A percentile compares a stretch with the other conserved stretches of the same genome.
These are phyloP conservation scores for Kwoniella bestiolae DNA, from an alignment of 768 basidiomycete species.

Conservation along the genomic window DNA sequence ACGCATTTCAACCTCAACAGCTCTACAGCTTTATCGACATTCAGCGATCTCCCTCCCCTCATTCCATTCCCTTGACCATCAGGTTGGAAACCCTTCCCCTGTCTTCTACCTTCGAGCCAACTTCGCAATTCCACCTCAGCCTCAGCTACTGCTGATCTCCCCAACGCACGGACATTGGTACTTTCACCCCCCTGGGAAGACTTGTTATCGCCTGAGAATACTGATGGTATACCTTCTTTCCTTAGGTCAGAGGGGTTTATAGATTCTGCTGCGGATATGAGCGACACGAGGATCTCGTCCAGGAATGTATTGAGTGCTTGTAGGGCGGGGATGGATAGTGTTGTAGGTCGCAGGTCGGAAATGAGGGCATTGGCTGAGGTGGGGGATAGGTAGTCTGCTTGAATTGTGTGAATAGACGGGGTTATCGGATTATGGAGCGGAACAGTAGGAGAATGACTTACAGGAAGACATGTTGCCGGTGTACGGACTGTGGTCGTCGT, in stretches of 20 bases:
- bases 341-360: constrained; percentile 89
- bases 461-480: not conserved
- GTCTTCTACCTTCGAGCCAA: constrained; percentile 70
- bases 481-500: not conserved
- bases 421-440: not conserved
- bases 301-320: constrained; percentile 57
- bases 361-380: constrained; percentile 88
- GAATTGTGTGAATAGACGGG: not conserved
- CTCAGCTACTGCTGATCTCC: constrained; percentile 88
- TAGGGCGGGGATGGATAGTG: constrained; percentile 77
- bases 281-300: constrained; percentile 48
- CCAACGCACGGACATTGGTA: constrained; percentile 62
- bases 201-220: constrained; percentile 42
- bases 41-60: constrained; percentile 38
- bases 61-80: constrained; percentile 41
- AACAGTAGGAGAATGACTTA: not conserved
- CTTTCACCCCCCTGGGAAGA: constrained; percentile 24
- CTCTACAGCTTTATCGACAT: constrained; percentile 61
- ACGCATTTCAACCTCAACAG: constrained; percentile 66
- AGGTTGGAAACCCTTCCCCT: constrained; percentile 31
- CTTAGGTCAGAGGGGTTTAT: constrained; percentile 51
- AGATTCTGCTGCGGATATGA: constrained; percentile 40
- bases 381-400: constrained; percentile 72
- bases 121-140: constrained; percentile 90
- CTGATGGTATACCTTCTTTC: constrained; percentile 40